Evolutionary conservation across 2,329 filamentous ascomycete species (phyloP).

Genomic region (Aspergillus tanneri): DNA sequence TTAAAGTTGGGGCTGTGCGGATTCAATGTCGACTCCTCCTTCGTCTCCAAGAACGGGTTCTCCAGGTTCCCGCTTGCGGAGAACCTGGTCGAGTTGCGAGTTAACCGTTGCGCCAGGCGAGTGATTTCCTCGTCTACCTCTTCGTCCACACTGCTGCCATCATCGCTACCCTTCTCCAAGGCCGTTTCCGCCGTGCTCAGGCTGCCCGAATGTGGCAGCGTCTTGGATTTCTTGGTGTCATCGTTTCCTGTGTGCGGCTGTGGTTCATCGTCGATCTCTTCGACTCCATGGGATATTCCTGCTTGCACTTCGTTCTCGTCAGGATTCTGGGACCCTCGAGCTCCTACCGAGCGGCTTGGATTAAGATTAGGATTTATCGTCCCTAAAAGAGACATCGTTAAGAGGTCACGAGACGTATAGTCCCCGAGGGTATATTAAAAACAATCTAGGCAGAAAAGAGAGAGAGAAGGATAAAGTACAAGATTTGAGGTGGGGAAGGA

Average conservation of each 20-base stretch:
- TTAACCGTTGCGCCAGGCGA: conserved; percentile 36
- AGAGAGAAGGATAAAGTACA: conserved; percentile 8
- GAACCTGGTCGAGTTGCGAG: conserved; percentile 36
- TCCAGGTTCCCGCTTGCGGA: conserved; percentile 26
- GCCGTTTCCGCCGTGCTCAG: conserved; percentile 32
- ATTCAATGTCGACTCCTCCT: conserved; percentile 43
- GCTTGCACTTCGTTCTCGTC: conserved; percentile 11
- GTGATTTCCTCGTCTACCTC: conserved; percentile 31
- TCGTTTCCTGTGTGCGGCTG: too few species aligned
- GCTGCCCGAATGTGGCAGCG: conserved; percentile 13
- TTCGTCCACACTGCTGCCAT: conserved; percentile 23
- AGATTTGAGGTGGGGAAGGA: not conserved
- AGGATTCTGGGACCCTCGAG: conserved; percentile 5
- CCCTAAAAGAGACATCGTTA: conserved; percentile 37
- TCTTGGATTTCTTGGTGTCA: not conserved
- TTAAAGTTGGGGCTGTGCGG: conserved; percentile 48
- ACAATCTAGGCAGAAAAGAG: conserved; percentile 5
- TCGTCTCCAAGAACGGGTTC: conserved; percentile 38
- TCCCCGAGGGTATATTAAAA: conserved; percentile 14
- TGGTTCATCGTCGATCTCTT: not conserved
- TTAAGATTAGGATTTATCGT: conserved; percentile 33
- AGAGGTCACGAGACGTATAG: conserved; percentile 14
- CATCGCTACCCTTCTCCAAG: conserved; percentile 20
- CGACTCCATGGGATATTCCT: not conserved
- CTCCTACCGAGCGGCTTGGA: conserved; percentile 17